Evolutionary conservation across 139 green algal genomes (phyloP), one percentile per base, ranked within the genome.

Genomic region (Yamagishiella unicocca): DNA sequence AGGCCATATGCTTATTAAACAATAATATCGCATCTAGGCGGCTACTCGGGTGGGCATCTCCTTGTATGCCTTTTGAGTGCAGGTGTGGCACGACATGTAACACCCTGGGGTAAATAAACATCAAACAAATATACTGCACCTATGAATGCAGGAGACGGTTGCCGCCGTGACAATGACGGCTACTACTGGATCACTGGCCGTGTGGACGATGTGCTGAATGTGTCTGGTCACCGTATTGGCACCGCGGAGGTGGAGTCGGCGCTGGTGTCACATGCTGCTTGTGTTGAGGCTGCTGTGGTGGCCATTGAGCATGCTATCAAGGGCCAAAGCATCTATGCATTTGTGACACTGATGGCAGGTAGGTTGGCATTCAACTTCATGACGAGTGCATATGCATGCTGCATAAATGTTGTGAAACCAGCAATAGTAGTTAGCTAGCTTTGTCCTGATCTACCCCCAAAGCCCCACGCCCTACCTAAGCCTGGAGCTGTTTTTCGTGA

Each of bases 181-280:
- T 97, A 96, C 89, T 95, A 94, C 75, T 97, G 95, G 94, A 96
- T 97, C 86, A 97, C 94, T 38, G 95, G 95, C 29, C 94, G 97
- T 31, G 97, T 99, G 75, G 97, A 99, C 82, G 97, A 99, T 80
- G 97, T 99, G 53, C 96, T 97, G 89, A 98, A 98, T 79, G 96
- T 99, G 27, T 95, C 87, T n/a, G 97, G 97, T 25, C 97, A 99
- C 92, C 94, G 92, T 31, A 96, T 99, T 33, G 97, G 97, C 61
- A 98, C 97, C 0, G 97, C 97, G 1, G 97, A 99, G 93, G 97
- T 99, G 87, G 97, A 99, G 93, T 92, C 67, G 61, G 97, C 97
- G 46, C 92, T 99, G 22, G 95, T 97, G 21, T 81, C 68, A 8
- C 95, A 99, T 92, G 85, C 93, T 37, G 35, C 66, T 2, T 98